These are phyloP conservation scores for Carpinus viminea DNA, from an alignment of 306 rosid genomes.

Conservation along the genomic window DNA sequence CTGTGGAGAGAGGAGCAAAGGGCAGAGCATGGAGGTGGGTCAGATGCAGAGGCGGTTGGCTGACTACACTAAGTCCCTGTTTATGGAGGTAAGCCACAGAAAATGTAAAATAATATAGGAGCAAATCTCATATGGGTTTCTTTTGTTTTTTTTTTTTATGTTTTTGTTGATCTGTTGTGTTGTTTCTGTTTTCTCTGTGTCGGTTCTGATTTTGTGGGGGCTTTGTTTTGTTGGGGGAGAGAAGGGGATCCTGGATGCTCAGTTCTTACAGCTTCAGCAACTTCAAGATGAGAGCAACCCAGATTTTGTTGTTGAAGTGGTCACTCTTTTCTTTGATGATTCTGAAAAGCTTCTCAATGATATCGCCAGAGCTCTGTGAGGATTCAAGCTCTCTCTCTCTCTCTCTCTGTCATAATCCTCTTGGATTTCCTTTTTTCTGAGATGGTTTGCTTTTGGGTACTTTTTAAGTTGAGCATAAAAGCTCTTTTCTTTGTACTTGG, in stretches of 20 bases:
- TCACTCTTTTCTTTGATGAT: conserved; percentile 91
- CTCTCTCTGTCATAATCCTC: not conserved
- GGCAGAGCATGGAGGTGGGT: conserved; percentile 72
- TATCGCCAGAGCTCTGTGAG: conserved; percentile 79
- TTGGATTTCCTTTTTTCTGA: conserved; percentile 3
- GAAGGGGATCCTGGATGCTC: conserved; percentile 79
- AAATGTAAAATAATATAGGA: conserved; percentile 2
- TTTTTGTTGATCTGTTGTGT: conserved; percentile 17
- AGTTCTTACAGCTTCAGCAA: conserved; percentile 92
- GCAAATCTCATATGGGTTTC: conserved; percentile 21
- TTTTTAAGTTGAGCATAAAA: conserved; percentile 18
- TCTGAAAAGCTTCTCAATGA: conserved; percentile 94
- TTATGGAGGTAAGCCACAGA: conserved; percentile 58
- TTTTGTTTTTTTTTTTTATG: conserved; percentile 1
- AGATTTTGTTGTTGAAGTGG: conserved; percentile 92
- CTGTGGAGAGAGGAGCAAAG: conserved; percentile 27
- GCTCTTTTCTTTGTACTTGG: conserved; percentile 22
- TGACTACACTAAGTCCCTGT: conserved; percentile 70
- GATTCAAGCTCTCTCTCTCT: conserved; percentile 1
- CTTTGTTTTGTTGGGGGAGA: conserved; percentile 29
- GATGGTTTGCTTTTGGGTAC: conserved; percentile 9
- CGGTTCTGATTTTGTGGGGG: conserved; percentile 23
- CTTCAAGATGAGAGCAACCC: conserved; percentile 97
- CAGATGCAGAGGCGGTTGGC: conserved; percentile 92
- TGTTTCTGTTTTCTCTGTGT: conserved; percentile 22